Base-by-base conservation (phyloP, 768 basidiomycete genomes). In the Mrakia hoshinonis region DNA sequence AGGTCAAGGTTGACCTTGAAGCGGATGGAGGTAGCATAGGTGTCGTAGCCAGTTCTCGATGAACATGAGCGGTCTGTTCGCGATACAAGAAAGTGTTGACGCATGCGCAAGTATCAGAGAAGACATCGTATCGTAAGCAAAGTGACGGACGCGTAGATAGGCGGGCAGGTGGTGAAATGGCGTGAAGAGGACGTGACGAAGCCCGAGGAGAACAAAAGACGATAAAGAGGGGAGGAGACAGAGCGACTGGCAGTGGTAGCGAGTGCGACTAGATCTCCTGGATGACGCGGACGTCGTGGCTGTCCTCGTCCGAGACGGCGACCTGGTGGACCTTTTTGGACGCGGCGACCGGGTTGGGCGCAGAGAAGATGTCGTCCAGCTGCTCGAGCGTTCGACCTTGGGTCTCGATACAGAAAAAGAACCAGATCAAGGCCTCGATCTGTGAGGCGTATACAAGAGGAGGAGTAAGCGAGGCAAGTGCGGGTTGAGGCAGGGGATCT, bases 351-450 rank as follows among this genome's bases (percentile, higher is more conserved):
- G 69, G 69, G 36, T 62, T 49, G 5, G 48, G 36, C 12, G 61
- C 31, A 4, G 48, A 51, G 62, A 63, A 70, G 63, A 70, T 70
- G 5, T 26, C 61, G 22, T 70, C 69, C 18, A 70, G 49, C 26
- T 70, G 61, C 54, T 70, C 62, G 52, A 70, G 48, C 13, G 61
- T 70, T 31, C 63, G 47, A 20, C 63, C 68, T 22, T 51, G 63
- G 15, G 63, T 65, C 22, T 65, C 63, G n/a, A 65, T 39, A n/a
- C 63, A 65, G 63, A 36, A 46, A 18, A 65, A 31, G 10, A 29
- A 55, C 54, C 54, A n/a, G n/a, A n/a, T n/a, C n/a, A n/a, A n/a
- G n/a, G n/a, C n/a, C n/a, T n/a, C n/a, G n/a, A n/a, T n/a, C n/a
- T n/a, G n/a, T n/a, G n/a, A n/a, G n/a, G n/a, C n/a, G n/a, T n/a